A percentile compares a stretch with the other conserved stretches of the same genome.
These are phyloP conservation scores for Pyronema domesticum DNA, from an alignment of 495 filamentous ascomycete genomes.

Conservation along the genomic window DNA sequence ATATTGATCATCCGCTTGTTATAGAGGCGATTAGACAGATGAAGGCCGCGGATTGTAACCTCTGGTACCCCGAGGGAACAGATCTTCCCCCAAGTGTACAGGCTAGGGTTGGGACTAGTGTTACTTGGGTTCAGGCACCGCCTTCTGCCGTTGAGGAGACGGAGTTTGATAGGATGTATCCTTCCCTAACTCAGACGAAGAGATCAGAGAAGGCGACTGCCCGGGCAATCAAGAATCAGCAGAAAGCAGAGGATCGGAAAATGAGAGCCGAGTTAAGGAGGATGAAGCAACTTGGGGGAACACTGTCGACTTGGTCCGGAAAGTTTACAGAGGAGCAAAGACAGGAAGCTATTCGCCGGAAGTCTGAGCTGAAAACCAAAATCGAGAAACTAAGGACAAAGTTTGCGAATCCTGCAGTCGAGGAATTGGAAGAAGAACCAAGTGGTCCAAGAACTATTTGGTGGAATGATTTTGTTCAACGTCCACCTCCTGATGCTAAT, in stretches of 20 bases:
- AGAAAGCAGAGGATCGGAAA: constrained; percentile 8
- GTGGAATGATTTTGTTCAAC: constrained; percentile 25
- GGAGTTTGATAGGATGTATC: constrained; percentile 24
- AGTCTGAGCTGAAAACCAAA: constrained; percentile 16
- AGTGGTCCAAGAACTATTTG: constrained; percentile 16
- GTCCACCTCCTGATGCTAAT: constrained; percentile 7
- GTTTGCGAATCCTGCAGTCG: background rate
- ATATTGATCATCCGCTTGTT: constrained; percentile 34
- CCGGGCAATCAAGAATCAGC: constrained; percentile 14
- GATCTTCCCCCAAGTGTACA: constrained; percentile 18
- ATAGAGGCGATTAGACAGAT: constrained; percentile 36
- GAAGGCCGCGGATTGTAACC: constrained; percentile 28
- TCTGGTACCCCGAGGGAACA: constrained; percentile 28
- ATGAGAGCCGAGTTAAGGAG: background rate
- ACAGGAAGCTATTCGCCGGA: constrained; percentile 19
- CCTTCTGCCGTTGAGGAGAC: constrained; percentile 19
- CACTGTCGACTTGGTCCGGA: background rate
- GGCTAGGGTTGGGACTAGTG: constrained; percentile 14
- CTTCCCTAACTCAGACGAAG: constrained; percentile 20
- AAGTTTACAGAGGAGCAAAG: constrained; percentile 25
- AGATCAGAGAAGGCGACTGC: constrained; percentile 16
- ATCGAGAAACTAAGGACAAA: constrained; percentile 16
- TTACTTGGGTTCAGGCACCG: constrained; percentile 17
- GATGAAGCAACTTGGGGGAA: background rate
- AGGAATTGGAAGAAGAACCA: constrained; percentile 2